Base-by-base conservation (phyloP, 2,329 filamentous ascomycete species). In the Parastagonospora nodorum region DNA sequence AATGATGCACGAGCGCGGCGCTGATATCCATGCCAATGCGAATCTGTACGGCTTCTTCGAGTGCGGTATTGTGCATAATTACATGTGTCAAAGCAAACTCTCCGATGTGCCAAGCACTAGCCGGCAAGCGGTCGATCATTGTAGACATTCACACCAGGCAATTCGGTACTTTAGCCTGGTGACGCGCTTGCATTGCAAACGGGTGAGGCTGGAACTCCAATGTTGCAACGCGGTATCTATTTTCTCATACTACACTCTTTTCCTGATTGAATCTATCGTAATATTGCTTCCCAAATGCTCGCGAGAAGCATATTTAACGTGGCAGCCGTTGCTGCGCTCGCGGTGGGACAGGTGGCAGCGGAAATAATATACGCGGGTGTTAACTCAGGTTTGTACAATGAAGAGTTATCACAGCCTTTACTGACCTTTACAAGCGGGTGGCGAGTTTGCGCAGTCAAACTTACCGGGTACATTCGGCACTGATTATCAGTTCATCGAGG, bases 401-500 rank as follows among this genome's bases (percentile, higher is more conserved):
- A 16, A n/a, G 31, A n/a, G 28, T 12, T 5, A 19, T 33, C 29
- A 15, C 5, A 33, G 10, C 9, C 31, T 9, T 24, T 32, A 10
- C 33, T 58, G 39, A 58, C 37, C 39, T 12, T 9, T 5, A 10
- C 42, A 24, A 61, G 61, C 61, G 33, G 59, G 60, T n/a, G 60
- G 61, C 14, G 60, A 64, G 24, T 63, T 64, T 32, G 60, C 53
- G 15, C 59, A 59, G 41, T 50, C 56, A 35, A 62, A 57, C 24
- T 67, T 82, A n/a, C 80, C 80, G 0, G 80, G 80, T 0, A 64
- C 67, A 1, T 81, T 82, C 50, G 79, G 79, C 7, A 72, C 74
- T 4, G 80, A 82, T 48, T 82, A 82, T 61, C 61, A 74, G 7
- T 82, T 82, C 63, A 81, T 82, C 60, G 75, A 76, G 53, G 65